Percentiles rank a stretch among this genome's conserved stretches.
Conservation (phyloP, 345 rosid genomes). For the Ceriops decandra region DNA sequence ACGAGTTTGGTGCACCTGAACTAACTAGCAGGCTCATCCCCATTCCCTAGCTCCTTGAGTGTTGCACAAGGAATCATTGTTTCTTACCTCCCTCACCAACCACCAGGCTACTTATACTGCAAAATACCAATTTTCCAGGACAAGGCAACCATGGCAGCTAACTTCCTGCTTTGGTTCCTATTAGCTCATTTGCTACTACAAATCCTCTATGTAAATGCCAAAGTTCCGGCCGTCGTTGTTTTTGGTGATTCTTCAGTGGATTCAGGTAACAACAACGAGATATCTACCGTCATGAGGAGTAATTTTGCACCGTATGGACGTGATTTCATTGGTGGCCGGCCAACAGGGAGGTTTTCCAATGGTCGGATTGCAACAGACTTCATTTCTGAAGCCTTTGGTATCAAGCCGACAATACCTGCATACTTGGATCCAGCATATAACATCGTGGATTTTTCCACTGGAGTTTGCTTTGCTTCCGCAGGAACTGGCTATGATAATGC, state of each 20-base stretch:
- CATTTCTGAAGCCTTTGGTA: conserved; percentile 16
- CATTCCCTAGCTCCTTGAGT: neutral
- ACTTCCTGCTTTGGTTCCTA: conserved; percentile 20
- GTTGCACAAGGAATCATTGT: conserved; percentile 17
- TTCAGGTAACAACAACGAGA: conserved; percentile 13
- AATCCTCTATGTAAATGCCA: conserved; percentile 27
- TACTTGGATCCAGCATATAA: conserved; percentile 11
- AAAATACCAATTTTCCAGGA: neutral
- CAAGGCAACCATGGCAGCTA: conserved; percentile 29
- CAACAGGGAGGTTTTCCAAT: conserved; percentile 14
- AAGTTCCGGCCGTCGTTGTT: conserved; percentile 5
- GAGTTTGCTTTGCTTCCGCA: conserved; percentile 14
- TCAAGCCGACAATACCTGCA: conserved; percentile 5
- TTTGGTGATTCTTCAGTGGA: conserved; percentile 16
- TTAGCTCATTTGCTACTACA: conserved; percentile 31
- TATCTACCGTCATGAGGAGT: conserved; percentile 5
- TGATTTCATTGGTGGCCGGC: conserved; percentile 10
- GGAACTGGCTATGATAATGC: conserved; percentile 15
- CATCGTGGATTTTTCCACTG: conserved; percentile 5
- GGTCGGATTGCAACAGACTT: conserved; percentile 14
- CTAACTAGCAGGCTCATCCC: neutral
- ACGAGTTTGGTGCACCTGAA: conserved; percentile 23
- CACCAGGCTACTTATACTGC: conserved; percentile 6
- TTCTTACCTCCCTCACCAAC: conserved; percentile 36
- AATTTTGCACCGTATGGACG: conserved; percentile 13